Percentiles rank a stretch among this genome's conserved stretches.
Conservation (phyloP, 495 filamentous ascomycete genomes). For the Terfezia boudieri region DNA sequence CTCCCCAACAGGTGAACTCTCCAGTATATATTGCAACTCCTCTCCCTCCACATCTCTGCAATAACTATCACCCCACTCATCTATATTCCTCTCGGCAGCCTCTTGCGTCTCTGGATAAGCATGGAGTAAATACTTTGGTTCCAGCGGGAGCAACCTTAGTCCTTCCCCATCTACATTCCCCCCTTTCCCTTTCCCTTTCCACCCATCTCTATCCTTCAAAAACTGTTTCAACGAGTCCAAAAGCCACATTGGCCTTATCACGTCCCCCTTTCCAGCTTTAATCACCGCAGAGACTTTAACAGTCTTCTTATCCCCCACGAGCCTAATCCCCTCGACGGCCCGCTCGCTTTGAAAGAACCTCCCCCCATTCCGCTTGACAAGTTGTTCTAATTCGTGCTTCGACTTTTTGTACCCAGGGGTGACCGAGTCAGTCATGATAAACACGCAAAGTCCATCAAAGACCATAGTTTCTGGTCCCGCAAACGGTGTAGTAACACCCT, state of each 20-base stretch:
- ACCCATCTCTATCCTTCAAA: slow-evolving; percentile 1
- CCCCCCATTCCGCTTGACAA: slow-evolving; percentile 80
- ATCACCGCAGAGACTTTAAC: slow-evolving; percentile 70
- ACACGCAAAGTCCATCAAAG: slow-evolving; percentile 64
- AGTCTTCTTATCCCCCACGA: slow-evolving; percentile 61
- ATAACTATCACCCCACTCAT: slow-evolving; percentile 69
- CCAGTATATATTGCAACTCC: slow-evolving; percentile 38
- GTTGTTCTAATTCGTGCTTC: slow-evolving; percentile 61
- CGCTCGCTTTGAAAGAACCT: slow-evolving; percentile 51
- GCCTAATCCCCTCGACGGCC: slow-evolving; percentile 35
- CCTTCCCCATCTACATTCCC: slow-evolving; percentile 9
- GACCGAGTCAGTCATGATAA: slow-evolving; percentile 36
- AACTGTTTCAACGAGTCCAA: too few species aligned
- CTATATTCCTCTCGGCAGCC: slow-evolving; percentile 32
- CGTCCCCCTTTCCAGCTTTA: slow-evolving; percentile 41
- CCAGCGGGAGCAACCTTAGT: slow-evolving; percentile 3
- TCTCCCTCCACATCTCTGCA: slow-evolving; percentile 41
- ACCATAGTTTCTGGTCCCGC: slow-evolving; percentile 33
- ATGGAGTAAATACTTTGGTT: slow-evolving; percentile 7
- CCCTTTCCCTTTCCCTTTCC: slow-evolving; percentile 17
- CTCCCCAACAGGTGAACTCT: slow-evolving; percentile 22
- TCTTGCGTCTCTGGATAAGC: slow-evolving; percentile 25
- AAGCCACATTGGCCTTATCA: slow-evolving; percentile 56
- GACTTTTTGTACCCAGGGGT: slow-evolving; percentile 27
- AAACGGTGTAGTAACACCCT: slow-evolving; percentile 27